phyloP scores from a whole-genome alignment of 257 asterid genomes.

The Rubia yunnanensis region DNA sequence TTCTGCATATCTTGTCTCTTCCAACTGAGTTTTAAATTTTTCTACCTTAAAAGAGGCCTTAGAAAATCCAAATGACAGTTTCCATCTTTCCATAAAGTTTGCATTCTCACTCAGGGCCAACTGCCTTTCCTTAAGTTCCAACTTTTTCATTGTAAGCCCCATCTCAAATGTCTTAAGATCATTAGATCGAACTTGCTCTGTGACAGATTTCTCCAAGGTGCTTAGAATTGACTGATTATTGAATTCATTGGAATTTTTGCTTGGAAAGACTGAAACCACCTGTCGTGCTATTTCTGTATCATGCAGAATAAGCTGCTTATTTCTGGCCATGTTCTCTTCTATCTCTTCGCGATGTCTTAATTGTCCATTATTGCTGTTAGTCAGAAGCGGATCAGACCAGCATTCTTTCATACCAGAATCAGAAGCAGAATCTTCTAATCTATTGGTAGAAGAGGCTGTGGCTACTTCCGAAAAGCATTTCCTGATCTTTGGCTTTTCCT shows the following conservation, averaged over 20 bases:
- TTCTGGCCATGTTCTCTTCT: conserved; percentile 19
- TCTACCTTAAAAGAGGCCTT: conserved; percentile 59
- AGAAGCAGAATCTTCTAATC: conserved; percentile 17
- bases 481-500: conserved; percentile 16
- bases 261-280: conserved; percentile 28
- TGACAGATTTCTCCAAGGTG: conserved; percentile 54
- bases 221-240: conserved; percentile 27
- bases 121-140: conserved; percentile 67
- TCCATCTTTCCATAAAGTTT: conserved; percentile 60
- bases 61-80: conserved; percentile 77
- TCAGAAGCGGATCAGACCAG: conserved; percentile 18
- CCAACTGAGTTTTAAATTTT: conserved; percentile 72
- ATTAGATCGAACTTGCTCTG: conserved; percentile 81
- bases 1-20: conserved; percentile 62
- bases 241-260: conserved; percentile 14
- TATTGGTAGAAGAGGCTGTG: conserved; percentile 14
- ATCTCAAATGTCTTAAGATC: conserved; percentile 68
- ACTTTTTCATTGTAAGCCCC: conserved; percentile 47
- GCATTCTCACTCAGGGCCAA: conserved; percentile 42
- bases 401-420: conserved; percentile 17
- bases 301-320: conserved; percentile 42
- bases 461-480: conserved; percentile 26
- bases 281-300: conserved; percentile 31
- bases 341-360: conserved; percentile 21
- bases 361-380: conserved; percentile 11